Conservation (phyloP, 306 rosid genomes). For the Quercus bicolor region DNA sequence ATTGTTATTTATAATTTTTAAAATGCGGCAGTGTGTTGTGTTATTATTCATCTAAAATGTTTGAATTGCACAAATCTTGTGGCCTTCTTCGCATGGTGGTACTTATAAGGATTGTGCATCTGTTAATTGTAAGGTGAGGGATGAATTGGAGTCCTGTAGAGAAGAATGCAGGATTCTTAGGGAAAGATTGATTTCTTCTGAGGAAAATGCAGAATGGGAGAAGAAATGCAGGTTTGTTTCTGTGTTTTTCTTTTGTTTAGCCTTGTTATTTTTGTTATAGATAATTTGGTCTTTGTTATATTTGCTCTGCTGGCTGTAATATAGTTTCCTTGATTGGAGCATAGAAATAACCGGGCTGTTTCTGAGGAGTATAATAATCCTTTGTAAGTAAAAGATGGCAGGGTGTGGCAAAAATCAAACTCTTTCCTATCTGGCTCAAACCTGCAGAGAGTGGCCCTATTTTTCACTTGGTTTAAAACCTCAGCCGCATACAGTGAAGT, state of each 20-base stretch:
- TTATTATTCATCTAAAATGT: neutral
- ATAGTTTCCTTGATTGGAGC: neutral
- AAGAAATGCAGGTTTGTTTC: conserved; percentile 50
- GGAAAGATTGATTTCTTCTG: conserved; percentile 34
- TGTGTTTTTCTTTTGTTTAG: neutral
- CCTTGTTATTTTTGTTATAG: neutral
- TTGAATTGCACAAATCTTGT: neutral
- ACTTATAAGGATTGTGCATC: conserved; percentile 14
- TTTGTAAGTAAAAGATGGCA: neutral
- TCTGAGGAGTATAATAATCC: neutral
- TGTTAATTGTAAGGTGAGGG: conserved; percentile 48
- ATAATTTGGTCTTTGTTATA: conserved; percentile 1
- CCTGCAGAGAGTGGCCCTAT: neutral
- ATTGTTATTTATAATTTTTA: neutral
- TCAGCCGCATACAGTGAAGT: neutral
- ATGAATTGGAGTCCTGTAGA: conserved; percentile 51
- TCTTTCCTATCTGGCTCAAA: neutral
- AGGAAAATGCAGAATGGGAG: conserved; percentile 32
- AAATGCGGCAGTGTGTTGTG: neutral
- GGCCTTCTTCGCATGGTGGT: neutral
- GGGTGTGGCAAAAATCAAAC: neutral
- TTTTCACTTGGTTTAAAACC: neutral
- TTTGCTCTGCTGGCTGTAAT: neutral
- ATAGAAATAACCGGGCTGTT: neutral
- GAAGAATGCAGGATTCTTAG: conserved; percentile 51